phyloP scores from a whole-genome alignment of 2,329 filamentous ascomycete genomes.

The Acrodontium crateriforme region DNA sequence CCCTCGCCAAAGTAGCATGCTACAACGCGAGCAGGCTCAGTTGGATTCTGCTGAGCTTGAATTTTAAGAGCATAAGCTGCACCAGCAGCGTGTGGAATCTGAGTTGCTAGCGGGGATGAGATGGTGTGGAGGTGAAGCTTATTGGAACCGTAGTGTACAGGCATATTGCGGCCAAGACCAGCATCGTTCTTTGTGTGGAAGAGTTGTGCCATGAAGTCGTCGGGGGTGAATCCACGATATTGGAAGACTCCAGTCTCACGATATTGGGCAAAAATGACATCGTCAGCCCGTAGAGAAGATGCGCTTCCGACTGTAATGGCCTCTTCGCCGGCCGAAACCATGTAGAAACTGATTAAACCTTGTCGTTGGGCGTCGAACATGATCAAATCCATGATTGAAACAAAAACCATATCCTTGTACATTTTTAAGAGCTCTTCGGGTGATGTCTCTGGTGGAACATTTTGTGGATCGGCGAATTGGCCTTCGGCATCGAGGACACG shows the following conservation, averaged over 20 bases:
- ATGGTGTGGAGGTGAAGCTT: slow-evolving; percentile 82
- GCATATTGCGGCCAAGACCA: slow-evolving; percentile 86
- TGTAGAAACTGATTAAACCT: slow-evolving; percentile 90
- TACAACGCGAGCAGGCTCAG: slow-evolving; percentile 52
- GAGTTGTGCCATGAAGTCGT: slow-evolving; percentile 89
- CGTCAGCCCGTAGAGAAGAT: slow-evolving; percentile 65
- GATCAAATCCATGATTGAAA: slow-evolving; percentile 84
- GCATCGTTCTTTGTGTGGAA: slow-evolving; percentile 75
- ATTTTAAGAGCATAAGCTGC: slow-evolving; percentile 81
- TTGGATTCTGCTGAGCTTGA: slow-evolving; percentile 59
- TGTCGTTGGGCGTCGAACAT: slow-evolving; percentile 98
- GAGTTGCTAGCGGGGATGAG: slow-evolving; percentile 72
- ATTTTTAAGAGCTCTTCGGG: slow-evolving; percentile 45
- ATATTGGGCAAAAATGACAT: slow-evolving; percentile 91
- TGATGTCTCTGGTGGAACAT: slow-evolving; percentile 51
- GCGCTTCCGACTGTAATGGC: slow-evolving; percentile 83
- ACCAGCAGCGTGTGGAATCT: slow-evolving; percentile 77
- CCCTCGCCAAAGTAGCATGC: slow-evolving; percentile 86
- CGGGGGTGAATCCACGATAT: slow-evolving; percentile 73
- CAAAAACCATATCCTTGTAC: slow-evolving; percentile 52
- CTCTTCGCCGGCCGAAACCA: slow-evolving; percentile 89
- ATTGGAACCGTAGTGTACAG: slow-evolving; percentile 82
- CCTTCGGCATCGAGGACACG: slow-evolving; percentile 85
- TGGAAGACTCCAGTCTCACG: slow-evolving; percentile 84
- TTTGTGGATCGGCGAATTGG: slow-evolving; percentile 59